A percentile compares a stretch with the other conserved stretches of the same genome.
Conservation (phyloP, 2,329 filamentous ascomycete species). For the Colletotrichum echinochloae region DNA sequence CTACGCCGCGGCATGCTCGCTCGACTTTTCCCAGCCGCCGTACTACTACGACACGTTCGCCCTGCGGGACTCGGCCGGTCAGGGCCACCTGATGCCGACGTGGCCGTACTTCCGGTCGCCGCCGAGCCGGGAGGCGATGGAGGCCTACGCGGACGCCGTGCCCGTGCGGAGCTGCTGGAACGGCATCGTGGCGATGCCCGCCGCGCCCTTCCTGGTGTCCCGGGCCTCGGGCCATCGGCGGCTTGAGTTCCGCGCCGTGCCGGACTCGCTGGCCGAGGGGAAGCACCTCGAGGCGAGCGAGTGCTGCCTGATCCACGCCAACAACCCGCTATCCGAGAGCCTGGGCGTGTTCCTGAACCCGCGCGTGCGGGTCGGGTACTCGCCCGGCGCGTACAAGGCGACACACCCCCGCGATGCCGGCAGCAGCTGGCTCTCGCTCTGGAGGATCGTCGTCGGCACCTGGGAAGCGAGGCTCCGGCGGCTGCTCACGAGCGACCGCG, state of each 20-base stretch:
- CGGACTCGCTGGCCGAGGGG: constrained; percentile 68
- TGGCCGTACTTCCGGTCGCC: constrained; percentile 70
- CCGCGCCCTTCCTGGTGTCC: constrained; percentile 63
- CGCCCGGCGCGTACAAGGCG: constrained; percentile 61
- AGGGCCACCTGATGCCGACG: constrained; percentile 62
- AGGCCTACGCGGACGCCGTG: constrained; percentile 59
- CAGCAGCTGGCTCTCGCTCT: constrained; percentile 59
- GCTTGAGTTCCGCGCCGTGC: constrained; percentile 72
- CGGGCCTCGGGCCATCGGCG: constrained; percentile 41
- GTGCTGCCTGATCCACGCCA: constrained; percentile 81
- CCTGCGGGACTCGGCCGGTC: constrained; percentile 64
- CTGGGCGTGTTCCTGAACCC: constrained; percentile 77
- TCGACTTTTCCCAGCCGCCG: constrained; percentile 68
- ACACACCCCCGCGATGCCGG: constrained; percentile 54
- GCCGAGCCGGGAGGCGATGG: constrained; percentile 65
- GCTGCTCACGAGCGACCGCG: constrained; percentile 50
- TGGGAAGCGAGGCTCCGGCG: constrained; percentile 70
- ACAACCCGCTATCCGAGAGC: constrained; percentile 68
- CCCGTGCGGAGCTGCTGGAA: constrained; percentile 61
- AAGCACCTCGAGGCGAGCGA: constrained; percentile 80
- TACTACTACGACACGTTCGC: constrained; percentile 74
- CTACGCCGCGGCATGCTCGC: constrained; percentile 72
- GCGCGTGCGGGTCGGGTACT: constrained; percentile 76
- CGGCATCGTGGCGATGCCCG: constrained; percentile 63
- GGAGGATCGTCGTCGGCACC: constrained; percentile 62